A percentile compares a stretch with the other conserved stretches of the same genome.
Evolutionary conservation across 140 eudicot species (phyloP).

Genomic region (Anethum foeniculum): DNA sequence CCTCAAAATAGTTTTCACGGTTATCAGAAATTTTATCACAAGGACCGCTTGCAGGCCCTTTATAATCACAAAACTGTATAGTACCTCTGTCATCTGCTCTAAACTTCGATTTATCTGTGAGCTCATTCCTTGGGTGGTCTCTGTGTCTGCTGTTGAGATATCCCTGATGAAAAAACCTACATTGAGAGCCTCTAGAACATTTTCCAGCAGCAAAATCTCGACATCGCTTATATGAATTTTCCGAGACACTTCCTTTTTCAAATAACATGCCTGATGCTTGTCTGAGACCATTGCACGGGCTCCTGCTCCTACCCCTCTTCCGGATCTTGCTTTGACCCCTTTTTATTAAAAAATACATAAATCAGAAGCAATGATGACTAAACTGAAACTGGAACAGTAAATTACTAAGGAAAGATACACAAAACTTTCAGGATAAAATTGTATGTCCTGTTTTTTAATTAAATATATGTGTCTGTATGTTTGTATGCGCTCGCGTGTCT

Average conservation of each 20-base stretch:
- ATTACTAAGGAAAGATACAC: not conserved
- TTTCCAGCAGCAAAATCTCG: conserved; percentile 45
- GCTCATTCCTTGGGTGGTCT: conserved; percentile 14
- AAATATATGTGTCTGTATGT: not conserved
- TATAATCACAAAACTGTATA: conserved; percentile 28
- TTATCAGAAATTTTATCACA: conserved; percentile 23
- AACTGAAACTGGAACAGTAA: not conserved
- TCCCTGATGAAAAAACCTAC: conserved; percentile 38
- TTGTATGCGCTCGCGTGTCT: not conserved
- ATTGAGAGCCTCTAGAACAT: conserved; percentile 42
- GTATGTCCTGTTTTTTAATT: not conserved
- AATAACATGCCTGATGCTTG: conserved; percentile 28
- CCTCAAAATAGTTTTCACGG: conserved; percentile 6
- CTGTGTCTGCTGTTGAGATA: conserved; percentile 13
- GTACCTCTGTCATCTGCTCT: conserved; percentile 23
- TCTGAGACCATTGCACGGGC: conserved; percentile 31
- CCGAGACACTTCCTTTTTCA: conserved; percentile 25
- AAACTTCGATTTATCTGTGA: conserved; percentile 22
- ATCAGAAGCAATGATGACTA: not conserved
- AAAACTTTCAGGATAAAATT: not conserved
- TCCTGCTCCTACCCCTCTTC: conserved; percentile 23
- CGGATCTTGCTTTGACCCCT: conserved; percentile 17
- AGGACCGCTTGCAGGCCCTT: conserved; percentile 14
- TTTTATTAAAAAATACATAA: not conserved
- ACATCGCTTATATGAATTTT: conserved; percentile 29